Conservation (phyloP, 306 rosid genomes). For the Dryas octopetala region DNA sequence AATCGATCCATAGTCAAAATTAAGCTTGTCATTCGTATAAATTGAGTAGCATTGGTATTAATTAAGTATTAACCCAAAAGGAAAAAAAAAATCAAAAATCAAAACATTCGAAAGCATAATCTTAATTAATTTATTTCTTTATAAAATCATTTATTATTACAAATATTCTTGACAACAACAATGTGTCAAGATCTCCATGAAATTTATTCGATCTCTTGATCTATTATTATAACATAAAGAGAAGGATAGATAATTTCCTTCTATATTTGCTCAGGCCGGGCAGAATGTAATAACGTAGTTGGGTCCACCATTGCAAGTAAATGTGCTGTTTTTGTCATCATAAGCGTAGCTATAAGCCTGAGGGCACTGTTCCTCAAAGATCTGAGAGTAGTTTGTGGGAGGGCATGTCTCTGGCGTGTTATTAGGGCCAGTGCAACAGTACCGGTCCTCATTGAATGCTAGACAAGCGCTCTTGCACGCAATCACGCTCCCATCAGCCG, state of each 20-base stretch:
- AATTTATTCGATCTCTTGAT: neutral
- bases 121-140: neutral
- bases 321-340: neutral
- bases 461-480: neutral
- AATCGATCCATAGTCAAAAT: too few species aligned
- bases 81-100: too few species aligned
- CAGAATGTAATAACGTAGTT: neutral
- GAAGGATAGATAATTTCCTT: too few species aligned
- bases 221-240: neutral
- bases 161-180: neutral
- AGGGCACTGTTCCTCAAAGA: neutral
- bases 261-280: neutral
- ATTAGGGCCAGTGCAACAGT: neutral
- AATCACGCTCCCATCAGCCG: neutral
- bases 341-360: neutral
- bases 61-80: too few species aligned
- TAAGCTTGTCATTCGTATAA: too few species aligned
- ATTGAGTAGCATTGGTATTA: too few species aligned
- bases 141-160: neutral
- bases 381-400: neutral
- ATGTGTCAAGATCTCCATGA: neutral
- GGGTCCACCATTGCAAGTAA: neutral
- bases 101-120: too few species aligned
- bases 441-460: neutral
- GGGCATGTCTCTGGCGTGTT: neutral